Evolutionary conservation across 495 filamentous ascomycete species (phyloP).

Genomic region (Clohesyomyces aquaticus): DNA sequence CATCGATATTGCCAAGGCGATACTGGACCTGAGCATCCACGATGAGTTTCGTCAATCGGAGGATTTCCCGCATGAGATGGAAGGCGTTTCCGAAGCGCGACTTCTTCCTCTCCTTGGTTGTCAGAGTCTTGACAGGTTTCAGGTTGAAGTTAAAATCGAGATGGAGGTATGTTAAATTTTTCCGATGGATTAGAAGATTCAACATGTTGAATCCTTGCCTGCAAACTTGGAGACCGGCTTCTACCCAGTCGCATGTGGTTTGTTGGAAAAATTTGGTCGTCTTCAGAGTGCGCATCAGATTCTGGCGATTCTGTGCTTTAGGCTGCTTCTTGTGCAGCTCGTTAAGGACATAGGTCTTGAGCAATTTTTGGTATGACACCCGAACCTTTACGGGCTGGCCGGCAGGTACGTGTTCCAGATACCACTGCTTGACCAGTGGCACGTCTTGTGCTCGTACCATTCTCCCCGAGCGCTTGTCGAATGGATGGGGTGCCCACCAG

Average conservation of each 20-base stretch:
- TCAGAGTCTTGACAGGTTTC: conserved; percentile 98
- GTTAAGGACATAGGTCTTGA: conserved; percentile 96
- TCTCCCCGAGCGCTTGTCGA: conserved; percentile 92
- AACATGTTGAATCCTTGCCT: conserved; percentile 99
- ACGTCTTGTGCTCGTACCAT: conserved; percentile 98
- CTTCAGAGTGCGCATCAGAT: conserved; percentile 84
- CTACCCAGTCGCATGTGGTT: conserved; percentile 99
- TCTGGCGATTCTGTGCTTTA: conserved; percentile 94
- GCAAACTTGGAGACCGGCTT: conserved; percentile 97
- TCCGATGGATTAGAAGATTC: conserved; percentile 95
- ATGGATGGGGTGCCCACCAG: conserved; percentile 98
- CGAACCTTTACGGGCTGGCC: conserved; percentile 96
- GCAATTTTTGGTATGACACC: conserved; percentile 98
- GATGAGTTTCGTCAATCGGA: conserved; percentile 96
- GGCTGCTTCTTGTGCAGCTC: conserved; percentile 92
- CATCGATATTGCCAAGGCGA: conserved; percentile 96
- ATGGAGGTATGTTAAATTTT: conserved; percentile 98
- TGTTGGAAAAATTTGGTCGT: conserved; percentile 99
- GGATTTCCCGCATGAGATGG: conserved; percentile 97
- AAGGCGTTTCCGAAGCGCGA: conserved; percentile 99
- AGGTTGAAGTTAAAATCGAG: conserved; percentile 99
- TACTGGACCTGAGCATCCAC: conserved; percentile 99
- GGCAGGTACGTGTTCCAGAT: conserved; percentile 90
- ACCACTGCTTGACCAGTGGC: conserved; percentile 97
- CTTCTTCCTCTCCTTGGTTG: conserved; percentile 99